phyloP scores from a whole-genome alignment of 2,329 filamentous ascomycete species.

The Colletotrichum tamarilloi region DNA sequence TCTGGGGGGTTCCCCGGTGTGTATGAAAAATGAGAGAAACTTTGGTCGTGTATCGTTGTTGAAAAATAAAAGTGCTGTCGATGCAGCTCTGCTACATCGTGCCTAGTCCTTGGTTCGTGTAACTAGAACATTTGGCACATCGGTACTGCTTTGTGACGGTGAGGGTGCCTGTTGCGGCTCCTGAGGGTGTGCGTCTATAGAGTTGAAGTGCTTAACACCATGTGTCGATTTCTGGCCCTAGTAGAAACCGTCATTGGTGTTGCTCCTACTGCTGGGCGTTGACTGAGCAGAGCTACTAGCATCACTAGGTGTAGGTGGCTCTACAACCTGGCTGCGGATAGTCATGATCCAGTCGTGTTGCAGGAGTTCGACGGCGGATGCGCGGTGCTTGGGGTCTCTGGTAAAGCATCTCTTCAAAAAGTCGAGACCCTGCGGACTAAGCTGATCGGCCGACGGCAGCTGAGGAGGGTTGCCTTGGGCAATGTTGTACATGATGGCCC shows the following conservation, averaged over 20 bases:
- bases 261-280: conserved; percentile 33
- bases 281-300: conserved; percentile 54
- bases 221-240: conserved; percentile 25
- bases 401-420: conserved; percentile 90
- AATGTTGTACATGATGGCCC: conserved; percentile 99
- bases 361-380: conserved; percentile 86
- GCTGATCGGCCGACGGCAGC: conserved; percentile 83
- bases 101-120: neutral
- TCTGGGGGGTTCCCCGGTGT: conserved; percentile 32
- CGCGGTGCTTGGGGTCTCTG: conserved; percentile 81
- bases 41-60: conserved; percentile 12
- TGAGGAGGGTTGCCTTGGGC: conserved; percentile 94
- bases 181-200: neutral
- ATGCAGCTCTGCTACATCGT: neutral
- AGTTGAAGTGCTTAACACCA: neutral
- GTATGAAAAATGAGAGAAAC: neutral
- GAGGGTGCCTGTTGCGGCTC: neutral
- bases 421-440: conserved; percentile 86
- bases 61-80: neutral
- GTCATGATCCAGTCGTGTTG: conserved; percentile 91
- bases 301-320: conserved; percentile 72
- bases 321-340: conserved; percentile 73
- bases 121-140: neutral
- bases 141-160: neutral
- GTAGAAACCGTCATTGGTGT: conserved; percentile 36